Base-by-base conservation (phyloP, 2,329 filamentous ascomycete species). In the Ambrosiella beaveri region DNA sequence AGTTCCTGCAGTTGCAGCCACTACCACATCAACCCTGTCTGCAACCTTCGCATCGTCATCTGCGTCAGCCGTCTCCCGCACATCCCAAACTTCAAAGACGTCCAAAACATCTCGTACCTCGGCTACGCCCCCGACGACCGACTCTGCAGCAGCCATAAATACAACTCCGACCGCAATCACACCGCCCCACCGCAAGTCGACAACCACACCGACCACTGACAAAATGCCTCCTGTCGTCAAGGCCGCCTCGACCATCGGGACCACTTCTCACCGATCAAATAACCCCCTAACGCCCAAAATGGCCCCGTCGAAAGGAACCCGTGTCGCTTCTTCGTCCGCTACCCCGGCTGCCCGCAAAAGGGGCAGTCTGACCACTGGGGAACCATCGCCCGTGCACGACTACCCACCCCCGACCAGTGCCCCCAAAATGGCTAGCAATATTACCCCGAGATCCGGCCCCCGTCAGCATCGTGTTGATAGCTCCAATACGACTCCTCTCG, bases 371-470 rank as follows among this genome's bases (percentile, higher is more conserved):
- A 47, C 41, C 35, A n/a, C 11, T 15, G 51, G 35, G 6, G 49
- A 47, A 19, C 44, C 49, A 52, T 57, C 66, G 15, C 49, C 63
- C 12, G 66, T 66, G 60, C 80, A 84, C 55, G 76, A 80, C 61
- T 66, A 74, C 63, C 69, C 40, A 38, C 19, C 54, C 12, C 50
- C 55, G 13, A 50, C 44, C 15, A 57, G 41, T 38, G 15, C 55
- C 44, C 58, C 55, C 11, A 60, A 60, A 64, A 47, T 47, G 11
- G 80, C 69, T 68, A 77, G 71, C 67, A 89, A 87, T 67, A 73
- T 89, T 66, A 94, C 89, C 2, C 87, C 88, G 55, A 81, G 89
- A 63, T 88, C 88, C 7, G 85, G 84, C 7, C 75, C 81, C 54
- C 78, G 89, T 62, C 87, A 81, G 67, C 82, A 74, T 64, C 82